Percentiles rank a stretch among this genome's conserved stretches.
Conservation (phyloP, 768 basidiomycete genomes). For the Auriscalpium vulgare region DNA sequence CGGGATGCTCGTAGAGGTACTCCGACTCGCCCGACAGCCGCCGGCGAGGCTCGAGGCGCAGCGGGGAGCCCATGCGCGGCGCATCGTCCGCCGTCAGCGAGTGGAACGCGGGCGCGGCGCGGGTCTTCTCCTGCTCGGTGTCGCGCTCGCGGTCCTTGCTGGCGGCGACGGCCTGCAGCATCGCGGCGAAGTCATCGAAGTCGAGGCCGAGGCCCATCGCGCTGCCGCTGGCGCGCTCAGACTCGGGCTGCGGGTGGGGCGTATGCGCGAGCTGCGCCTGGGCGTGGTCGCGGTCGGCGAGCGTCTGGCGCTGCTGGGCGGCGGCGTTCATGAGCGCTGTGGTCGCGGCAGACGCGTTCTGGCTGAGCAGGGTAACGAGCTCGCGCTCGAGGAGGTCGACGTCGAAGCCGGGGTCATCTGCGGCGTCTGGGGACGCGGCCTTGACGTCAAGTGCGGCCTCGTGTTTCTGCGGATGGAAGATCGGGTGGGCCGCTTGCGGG, state of each 20-base stretch:
- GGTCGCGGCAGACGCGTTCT: conserved; percentile 65
- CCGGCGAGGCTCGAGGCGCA: conserved; percentile 1
- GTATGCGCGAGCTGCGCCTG: not conserved
- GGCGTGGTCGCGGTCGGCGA: conserved; percentile 26
- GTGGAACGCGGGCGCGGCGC: conserved; percentile 71
- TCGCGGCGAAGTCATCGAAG: conserved; percentile 64
- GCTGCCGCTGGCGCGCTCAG: conserved; percentile 6
- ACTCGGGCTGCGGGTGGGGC: not conserved
- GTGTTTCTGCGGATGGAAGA: conserved; percentile 15
- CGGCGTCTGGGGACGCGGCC: conserved; percentile 31
- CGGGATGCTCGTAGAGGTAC: conserved; percentile 19
- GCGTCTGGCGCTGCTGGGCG: conserved; percentile 53
- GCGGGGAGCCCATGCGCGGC: conserved; percentile 4
- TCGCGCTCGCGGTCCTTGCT: conserved; percentile 23
- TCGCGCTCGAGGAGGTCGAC: conserved; percentile 53
- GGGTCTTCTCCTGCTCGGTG: conserved; percentile 45
- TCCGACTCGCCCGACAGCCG: conserved; percentile 20
- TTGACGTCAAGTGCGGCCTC: conserved; percentile 20
- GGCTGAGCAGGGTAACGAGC: conserved; percentile 65
- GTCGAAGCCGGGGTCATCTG: conserved; percentile 28
- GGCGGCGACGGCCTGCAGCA: conserved; percentile 55
- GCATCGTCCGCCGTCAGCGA: conserved; percentile 57
- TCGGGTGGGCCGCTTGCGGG: conserved; percentile 12
- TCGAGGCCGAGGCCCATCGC: conserved; percentile 40
- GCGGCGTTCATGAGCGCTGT: conserved; percentile 58